Conservation (phyloP, 2,329 filamentous ascomycete genomes). For the Ophiognomonia clavigignenti-juglandacearum region DNA sequence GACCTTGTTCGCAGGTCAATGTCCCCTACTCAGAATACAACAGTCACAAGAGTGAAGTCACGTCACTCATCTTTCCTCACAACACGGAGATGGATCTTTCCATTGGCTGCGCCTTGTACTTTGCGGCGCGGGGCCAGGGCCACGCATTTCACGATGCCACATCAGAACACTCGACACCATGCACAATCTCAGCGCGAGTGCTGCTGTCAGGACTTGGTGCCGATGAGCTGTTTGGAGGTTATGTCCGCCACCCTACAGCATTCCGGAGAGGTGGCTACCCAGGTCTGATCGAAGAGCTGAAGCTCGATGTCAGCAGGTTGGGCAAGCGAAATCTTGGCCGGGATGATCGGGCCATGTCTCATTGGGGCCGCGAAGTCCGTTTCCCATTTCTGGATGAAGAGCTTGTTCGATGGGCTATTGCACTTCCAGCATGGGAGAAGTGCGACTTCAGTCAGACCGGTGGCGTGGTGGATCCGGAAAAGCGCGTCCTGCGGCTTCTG, state of each 20-base stretch:
- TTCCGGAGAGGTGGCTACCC: conserved; percentile 64
- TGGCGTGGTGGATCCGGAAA: conserved; percentile 64
- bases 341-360: conserved; percentile 84
- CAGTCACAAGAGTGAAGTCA: conserved; percentile 62
- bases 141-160: conserved; percentile 29
- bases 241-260: conserved; percentile 75
- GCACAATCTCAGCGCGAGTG: conserved; percentile 71
- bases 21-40: conserved; percentile 73
- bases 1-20: conserved; percentile 53
- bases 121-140: conserved; percentile 74
- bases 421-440: conserved; percentile 72
- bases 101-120: conserved; percentile 90
- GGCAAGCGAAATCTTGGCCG: conserved; percentile 93
- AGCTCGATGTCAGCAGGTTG: conserved; percentile 77
- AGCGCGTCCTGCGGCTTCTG: conserved; percentile 73
- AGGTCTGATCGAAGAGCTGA: conserved; percentile 75
- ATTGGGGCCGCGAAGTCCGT: conserved; percentile 84
- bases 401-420: conserved; percentile 76
- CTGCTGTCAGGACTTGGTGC: conserved; percentile 90
- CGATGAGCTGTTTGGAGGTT: conserved; percentile 94
- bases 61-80: conserved; percentile 81
- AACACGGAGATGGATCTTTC: conserved; percentile 99
- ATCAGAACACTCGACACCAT: conserved; percentile 28
- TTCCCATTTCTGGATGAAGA: conserved; percentile 90
- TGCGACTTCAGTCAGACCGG: conserved; percentile 69